Conservation (phyloP, 1,139 yeast species). For the Magnusiomyces suaveolens region DNA sequence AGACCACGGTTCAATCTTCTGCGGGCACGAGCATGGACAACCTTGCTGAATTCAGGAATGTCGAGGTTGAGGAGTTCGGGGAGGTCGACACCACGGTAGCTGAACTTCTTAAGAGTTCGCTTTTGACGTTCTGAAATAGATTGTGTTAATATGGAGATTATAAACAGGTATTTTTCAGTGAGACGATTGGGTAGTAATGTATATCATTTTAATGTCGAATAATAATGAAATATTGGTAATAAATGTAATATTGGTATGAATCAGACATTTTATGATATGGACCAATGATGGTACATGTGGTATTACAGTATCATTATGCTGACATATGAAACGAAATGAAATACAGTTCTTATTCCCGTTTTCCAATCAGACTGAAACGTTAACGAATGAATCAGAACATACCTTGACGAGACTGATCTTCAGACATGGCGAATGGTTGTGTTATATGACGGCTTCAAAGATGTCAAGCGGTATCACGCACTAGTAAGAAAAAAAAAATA, state of each 20-base stretch:
- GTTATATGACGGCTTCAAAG: slow-evolving; percentile 2
- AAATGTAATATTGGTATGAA: no score
- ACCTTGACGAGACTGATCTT: slow-evolving; percentile 4
- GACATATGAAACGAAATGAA: no score
- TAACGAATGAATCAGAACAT: background rate
- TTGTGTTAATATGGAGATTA: no score
- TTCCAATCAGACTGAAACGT: background rate
- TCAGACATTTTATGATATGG: no score
- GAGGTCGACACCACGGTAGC: slow-evolving; percentile 98
- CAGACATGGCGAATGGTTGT: slow-evolving; percentile 3
- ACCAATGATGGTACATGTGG: no score
- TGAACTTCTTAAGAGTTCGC: slow-evolving; percentile 95
- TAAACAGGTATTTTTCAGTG: no score
- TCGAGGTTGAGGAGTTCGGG: slow-evolving; percentile 88
- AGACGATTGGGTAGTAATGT: no score
- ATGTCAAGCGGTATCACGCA: slow-evolving; percentile 4
- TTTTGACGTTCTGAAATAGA: slow-evolving; percentile 45
- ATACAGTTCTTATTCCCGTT: no score
- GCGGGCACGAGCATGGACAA: slow-evolving; percentile 98
- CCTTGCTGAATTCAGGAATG: slow-evolving; percentile 93
- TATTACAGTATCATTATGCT: no score
- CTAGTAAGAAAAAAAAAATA: background rate
- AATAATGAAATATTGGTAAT: no score
- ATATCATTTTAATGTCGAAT: no score
- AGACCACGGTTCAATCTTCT: slow-evolving; percentile 99